Evolutionary conservation across 1,139 yeast species (phyloP).

Genomic region (Kodamaea suecica): DNA sequence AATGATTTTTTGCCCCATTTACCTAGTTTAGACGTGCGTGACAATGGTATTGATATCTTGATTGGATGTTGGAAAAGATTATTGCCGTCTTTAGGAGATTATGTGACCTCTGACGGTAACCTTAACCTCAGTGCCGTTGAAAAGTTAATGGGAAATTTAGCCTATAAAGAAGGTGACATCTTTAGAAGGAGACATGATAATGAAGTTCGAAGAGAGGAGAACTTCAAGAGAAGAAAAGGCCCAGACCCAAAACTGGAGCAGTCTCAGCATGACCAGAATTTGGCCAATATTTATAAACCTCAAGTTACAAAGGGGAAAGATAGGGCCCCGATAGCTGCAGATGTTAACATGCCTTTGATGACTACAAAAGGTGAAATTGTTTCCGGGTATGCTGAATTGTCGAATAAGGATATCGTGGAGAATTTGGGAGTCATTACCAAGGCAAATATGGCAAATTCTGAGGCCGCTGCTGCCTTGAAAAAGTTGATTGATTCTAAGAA

Average conservation of each 20-base stretch:
- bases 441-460: conserved; percentile 72
- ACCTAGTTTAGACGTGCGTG: conserved; percentile 92
- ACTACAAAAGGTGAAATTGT: conserved; percentile 67
- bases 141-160: conserved; percentile 59
- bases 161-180: conserved; percentile 75
- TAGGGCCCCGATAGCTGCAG: conserved; percentile 70
- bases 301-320: conserved; percentile 63
- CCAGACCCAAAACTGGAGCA: conserved; percentile 25
- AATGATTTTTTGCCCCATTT: conserved; percentile 97
- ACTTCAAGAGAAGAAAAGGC: conserved; percentile 55
- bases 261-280: conserved; percentile 39
- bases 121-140: conserved; percentile 78
- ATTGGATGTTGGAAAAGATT: conserved; percentile 80
- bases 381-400: conserved; percentile 60
- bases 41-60: conserved; percentile 82
- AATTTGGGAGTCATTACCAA: conserved; percentile 53
- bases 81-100: conserved; percentile 66
- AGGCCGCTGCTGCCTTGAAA: conserved; percentile 66
- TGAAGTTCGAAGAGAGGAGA: conserved; percentile 64
- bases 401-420: conserved; percentile 66
- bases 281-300: conserved; percentile 33
- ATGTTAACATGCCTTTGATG: conserved; percentile 72
- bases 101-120: conserved; percentile 85
- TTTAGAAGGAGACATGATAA: conserved; percentile 66
- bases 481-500: conserved; percentile 25